These are phyloP conservation scores for Venturia nashicola DNA, from an alignment of 2,329 filamentous ascomycete genomes.

Conservation along the genomic window DNA sequence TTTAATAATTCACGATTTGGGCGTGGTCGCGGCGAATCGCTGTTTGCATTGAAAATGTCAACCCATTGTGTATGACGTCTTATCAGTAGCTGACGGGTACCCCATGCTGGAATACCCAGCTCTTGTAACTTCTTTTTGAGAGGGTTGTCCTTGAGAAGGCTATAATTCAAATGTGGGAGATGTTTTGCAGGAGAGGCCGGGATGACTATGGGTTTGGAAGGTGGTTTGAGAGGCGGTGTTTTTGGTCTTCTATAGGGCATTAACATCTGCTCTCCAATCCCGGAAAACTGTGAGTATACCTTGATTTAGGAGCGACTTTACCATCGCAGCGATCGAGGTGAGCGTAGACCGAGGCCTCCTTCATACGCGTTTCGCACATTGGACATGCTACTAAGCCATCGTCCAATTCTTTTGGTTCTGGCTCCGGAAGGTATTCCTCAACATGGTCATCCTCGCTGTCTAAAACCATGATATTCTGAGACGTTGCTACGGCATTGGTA, in stretches of 20 bases:
- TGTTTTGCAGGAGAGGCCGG: conserved; percentile 13
- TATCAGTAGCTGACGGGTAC: conserved; percentile 58
- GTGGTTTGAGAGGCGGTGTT: conserved; percentile 2
- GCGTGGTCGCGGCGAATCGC: conserved; percentile 66
- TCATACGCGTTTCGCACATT: conserved; percentile 69
- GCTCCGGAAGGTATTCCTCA: conserved; percentile 17
- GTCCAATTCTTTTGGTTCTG: conserved; percentile 29
- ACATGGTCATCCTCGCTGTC: conserved; percentile 28
- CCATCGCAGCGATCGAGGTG: conserved; percentile 61
- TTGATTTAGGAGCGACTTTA: conserved; percentile 12
- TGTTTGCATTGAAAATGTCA: conserved; percentile 94
- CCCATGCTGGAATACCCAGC: conserved; percentile 61
- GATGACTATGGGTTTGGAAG: conserved; percentile 13
- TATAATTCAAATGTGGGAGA: conserved; percentile 64
- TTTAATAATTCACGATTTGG: conserved; percentile 58
- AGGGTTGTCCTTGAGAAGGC: conserved; percentile 56
- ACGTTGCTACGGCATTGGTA: conserved; percentile 18
- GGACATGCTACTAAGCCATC: conserved; percentile 77
- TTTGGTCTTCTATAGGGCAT: neutral
- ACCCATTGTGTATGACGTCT: conserved; percentile 84
- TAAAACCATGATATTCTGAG: conserved; percentile 16
- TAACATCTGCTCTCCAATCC: neutral
- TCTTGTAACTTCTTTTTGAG: conserved; percentile 74
- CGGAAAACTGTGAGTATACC: conserved; percentile 12
- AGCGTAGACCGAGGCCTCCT: conserved; percentile 60